A percentile compares a stretch with the other conserved stretches of the same genome.
These are phyloP conservation scores for Emmonsiellopsis sp. DNA, from an alignment of 2,329 filamentous ascomycete genomes.

Conservation along the genomic window DNA sequence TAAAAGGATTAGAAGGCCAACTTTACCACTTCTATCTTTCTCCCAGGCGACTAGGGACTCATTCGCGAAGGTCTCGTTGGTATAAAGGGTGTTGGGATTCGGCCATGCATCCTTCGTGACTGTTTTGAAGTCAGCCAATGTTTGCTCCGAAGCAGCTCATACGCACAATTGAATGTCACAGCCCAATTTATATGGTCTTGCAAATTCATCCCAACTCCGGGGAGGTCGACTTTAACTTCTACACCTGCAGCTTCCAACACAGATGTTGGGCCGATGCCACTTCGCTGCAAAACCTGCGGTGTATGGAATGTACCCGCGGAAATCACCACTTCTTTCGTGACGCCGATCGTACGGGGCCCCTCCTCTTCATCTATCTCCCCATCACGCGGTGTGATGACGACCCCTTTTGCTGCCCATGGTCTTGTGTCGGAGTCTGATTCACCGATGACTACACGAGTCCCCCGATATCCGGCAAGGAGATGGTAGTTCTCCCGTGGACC, in stretches of 20 bases:
- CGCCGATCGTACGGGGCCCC: not conserved
- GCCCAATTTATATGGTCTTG: conserved; percentile 34
- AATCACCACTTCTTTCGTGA: conserved; percentile 30
- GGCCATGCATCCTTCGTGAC: conserved; percentile 30
- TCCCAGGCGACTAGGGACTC: conserved; percentile 24
- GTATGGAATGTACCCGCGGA: conserved; percentile 32
- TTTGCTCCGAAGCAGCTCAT: conserved; percentile 33
- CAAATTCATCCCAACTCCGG: conserved; percentile 36
- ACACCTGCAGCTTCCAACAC: conserved; percentile 32
- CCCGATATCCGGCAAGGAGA: conserved; percentile 9
- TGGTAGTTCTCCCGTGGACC: not conserved
- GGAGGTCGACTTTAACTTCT: conserved; percentile 32
- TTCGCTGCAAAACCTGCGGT: conserved; percentile 39
- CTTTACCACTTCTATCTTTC: conserved; percentile 39
- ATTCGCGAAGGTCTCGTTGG: not conserved
- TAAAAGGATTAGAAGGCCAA: not conserved
- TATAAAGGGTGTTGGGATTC: conserved; percentile 19
- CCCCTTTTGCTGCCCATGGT: not conserved
- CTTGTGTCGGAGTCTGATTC: not conserved
- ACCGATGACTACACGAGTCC: conserved; percentile 10
- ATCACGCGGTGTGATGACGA: not conserved
- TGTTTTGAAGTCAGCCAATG: conserved; percentile 23
- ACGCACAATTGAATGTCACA: not conserved
- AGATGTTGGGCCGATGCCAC: conserved; percentile 35
- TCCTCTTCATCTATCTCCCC: not conserved